Base-by-base conservation (phyloP, 495 filamentous ascomycete species). In the Hypoxylon perforatum region DNA sequence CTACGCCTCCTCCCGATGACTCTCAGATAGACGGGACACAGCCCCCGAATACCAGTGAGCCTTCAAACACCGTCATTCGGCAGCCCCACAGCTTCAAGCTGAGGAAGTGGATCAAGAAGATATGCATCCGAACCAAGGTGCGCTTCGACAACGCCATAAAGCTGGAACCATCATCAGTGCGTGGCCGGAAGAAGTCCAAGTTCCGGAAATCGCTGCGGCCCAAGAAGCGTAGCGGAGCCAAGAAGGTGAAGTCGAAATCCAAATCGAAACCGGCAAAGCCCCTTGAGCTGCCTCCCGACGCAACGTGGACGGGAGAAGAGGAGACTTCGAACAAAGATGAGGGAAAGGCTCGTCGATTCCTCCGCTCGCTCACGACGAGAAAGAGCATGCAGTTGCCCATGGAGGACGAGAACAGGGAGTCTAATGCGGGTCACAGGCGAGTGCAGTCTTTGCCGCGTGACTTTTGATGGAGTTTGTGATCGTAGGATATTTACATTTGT, bases 71-170 rank as follows among this genome's bases (percentile, higher is more conserved):
- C 22, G 1, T 70, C 8, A 25, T 52, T 7, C 48, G 65, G 30
- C 72, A 66, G 15, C 48, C 70, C 12, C 63, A 70, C 35, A 72
- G 61, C 36, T 59, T 70, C 53, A 68, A 67, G 21, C 25, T 72
- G 35, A 51, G 49, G 18, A 67, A 61, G 35, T 74, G 72, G 72
- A 58, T 67, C 9, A 67, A 63, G 47, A 67, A 62, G 17, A 66
- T 68, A 41, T 70, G 57, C 42, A 52, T 64, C 22, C 54, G 57
- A 21, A 70, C 69, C 8, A 72, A 61, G 19, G 69, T 69, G 25
- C 69, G 63, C 1, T 70, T 72, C 35, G 57, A 67, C 35, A 60
- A 54, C 36, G 63, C 28, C 44, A 64, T 57, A 19, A 64, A 38
- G 30, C 7, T 38, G 10, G 65, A 63, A 38, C 10, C 33, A 7